Base-by-base conservation (phyloP, 495 filamentous ascomycete genomes). In the Entonaema liquescens region DNA sequence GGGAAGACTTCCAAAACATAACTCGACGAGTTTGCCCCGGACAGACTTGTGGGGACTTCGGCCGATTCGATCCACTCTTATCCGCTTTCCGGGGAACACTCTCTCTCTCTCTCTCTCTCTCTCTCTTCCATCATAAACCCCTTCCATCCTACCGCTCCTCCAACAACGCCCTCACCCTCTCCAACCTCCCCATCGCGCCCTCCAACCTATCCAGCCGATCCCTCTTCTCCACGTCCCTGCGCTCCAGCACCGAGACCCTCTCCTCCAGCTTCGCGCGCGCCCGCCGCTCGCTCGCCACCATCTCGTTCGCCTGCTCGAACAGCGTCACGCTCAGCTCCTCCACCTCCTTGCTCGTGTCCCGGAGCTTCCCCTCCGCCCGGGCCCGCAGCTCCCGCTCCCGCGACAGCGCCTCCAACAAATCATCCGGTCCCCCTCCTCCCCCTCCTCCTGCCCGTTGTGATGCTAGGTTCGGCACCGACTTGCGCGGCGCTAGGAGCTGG, bases 231-330 rank as follows among this genome's bases (percentile, higher is more conserved):
- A 77, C 80, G 70, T 94, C 92, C 40, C 92, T 75, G 31, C 84
- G 79, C 79, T 94, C 91, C 36, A 95, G 78, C 70, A 90, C 83
- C 28, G 79, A 84, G 0, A 95, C 87, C 31, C 92, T 77, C 77
- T 93, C 90, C 77, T 97, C 93, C 31, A 98, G 83, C 78, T 86
- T 87, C 6, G 91, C 92, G 42, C 93, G 82, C 35, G 91, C 92
- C 76, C 90, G 89, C 50, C 95, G 84, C 83, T 98, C 95, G 73
- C 88, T 82, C 15, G 95, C 93, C 25, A 99, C 95, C 95, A 99
- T 98, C 83, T 97, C 92, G 74, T 98, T 98, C 17, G 95, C 95
- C 79, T 97, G 90, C 77, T 92, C 89, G 80, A 99, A 99, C 56
- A 99, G 82, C 69, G 90, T 88, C 50, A 89, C 91, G 35, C 89